Percentiles rank a stretch among this genome's conserved stretches.
phyloP scores from a whole-genome alignment of 768 basidiomycete species.

The Rossbeevera mucosa region DNA sequence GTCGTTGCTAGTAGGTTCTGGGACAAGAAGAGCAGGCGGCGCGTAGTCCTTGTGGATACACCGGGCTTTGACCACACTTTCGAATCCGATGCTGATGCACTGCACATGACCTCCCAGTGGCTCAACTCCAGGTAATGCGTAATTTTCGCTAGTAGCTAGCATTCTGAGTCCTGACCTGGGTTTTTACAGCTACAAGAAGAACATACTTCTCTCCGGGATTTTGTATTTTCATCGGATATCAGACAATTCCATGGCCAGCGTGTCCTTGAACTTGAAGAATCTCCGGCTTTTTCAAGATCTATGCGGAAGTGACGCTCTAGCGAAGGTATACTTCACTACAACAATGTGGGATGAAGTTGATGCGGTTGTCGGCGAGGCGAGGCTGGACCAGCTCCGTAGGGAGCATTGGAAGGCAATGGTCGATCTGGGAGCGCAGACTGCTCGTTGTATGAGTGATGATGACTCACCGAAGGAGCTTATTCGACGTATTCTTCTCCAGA shows the following conservation, averaged over 20 bases:
- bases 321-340: conserved; percentile 32
- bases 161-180: not conserved
- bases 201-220: conserved; percentile 28
- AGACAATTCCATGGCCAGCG: conserved; percentile 35
- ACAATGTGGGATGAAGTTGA: conserved; percentile 34
- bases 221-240: conserved; percentile 42
- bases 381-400: conserved; percentile 2
- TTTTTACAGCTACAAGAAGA: conserved; percentile 4
- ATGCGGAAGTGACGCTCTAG: conserved; percentile 26
- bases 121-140: conserved; percentile 9
- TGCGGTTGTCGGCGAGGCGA: conserved; percentile 24
- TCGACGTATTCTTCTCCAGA: conserved; percentile 1
- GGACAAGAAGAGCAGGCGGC: not conserved
- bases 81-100: conserved; percentile 9
- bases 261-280: conserved; percentile 28
- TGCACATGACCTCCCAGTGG: conserved; percentile 13
- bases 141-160: not conserved
- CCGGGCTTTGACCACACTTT: conserved; percentile 20
- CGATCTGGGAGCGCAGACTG: conserved; percentile 7
- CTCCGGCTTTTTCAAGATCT: conserved; percentile 31
- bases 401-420: not conserved
- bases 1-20: conserved; percentile 4
- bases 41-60: conserved; percentile 22
- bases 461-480: conserved; percentile 9
- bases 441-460: conserved; percentile 6